A percentile compares a stretch with the other conserved stretches of the same genome.
Conservation (phyloP, 2,329 filamentous ascomycete genomes). For the Phoma sp. region DNA sequence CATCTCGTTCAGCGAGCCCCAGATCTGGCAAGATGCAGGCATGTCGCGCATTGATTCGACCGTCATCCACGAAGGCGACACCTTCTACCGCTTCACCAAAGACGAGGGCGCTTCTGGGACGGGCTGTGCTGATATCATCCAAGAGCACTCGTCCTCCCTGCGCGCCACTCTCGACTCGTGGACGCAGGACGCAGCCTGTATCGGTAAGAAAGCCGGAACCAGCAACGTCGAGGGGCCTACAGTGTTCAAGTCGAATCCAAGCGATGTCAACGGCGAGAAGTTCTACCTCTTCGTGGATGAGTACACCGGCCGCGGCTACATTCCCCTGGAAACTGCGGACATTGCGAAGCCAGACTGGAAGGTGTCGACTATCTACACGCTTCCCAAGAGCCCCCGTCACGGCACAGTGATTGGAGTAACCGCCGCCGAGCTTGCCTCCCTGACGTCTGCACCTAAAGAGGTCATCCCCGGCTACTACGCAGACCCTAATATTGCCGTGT, state of each 20-base stretch:
- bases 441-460: slow-evolving; percentile 29
- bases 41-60: slow-evolving; percentile 62
- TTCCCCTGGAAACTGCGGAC: slow-evolving; percentile 60
- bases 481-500: slow-evolving; percentile 38
- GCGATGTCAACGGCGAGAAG: slow-evolving; percentile 59
- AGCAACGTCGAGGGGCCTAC: slow-evolving; percentile 60
- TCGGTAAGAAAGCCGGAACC: slow-evolving; percentile 59
- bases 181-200: slow-evolving; percentile 56
- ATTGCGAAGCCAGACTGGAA: slow-evolving; percentile 59
- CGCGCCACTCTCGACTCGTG: slow-evolving; percentile 53
- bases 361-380: slow-evolving; percentile 53
- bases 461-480: slow-evolving; percentile 35
- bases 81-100: slow-evolving; percentile 63
- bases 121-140: slow-evolving; percentile 62
- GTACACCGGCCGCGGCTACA: slow-evolving; percentile 59
- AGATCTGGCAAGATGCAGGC: slow-evolving; percentile 60
- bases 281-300: slow-evolving; percentile 65
- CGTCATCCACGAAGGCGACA: slow-evolving; percentile 52
- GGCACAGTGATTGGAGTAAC: slow-evolving; percentile 62
- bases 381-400: slow-evolving; percentile 60
- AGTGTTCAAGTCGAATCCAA: slow-evolving; percentile 58
- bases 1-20: slow-evolving; percentile 56
- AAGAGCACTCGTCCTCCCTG: slow-evolving; percentile 56
- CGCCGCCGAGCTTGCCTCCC: slow-evolving; percentile 50
- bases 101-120: slow-evolving; percentile 59